Evolutionary conservation across 2,329 filamentous ascomycete genomes (phyloP).

Genomic region (Pestalotiopsis sp.): DNA sequence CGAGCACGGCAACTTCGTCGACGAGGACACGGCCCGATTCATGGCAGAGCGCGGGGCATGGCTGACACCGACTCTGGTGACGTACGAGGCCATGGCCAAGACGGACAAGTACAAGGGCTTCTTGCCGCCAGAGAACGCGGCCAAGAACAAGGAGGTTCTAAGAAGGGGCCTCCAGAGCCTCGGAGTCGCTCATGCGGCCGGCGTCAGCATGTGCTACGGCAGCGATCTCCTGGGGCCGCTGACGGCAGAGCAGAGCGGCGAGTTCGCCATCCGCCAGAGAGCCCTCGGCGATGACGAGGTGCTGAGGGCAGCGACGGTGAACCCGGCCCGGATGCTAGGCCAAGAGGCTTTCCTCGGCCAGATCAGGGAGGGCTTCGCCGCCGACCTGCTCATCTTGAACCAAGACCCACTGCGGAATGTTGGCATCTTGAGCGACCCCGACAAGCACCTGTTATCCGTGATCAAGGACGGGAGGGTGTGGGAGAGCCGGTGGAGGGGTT

Average conservation of each 20-base stretch:
- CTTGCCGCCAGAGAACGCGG: constrained; percentile 33
- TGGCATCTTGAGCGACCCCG: constrained; percentile 46
- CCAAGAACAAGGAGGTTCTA: constrained; percentile 13
- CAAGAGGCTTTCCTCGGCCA: constrained; percentile 48
- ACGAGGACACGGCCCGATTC: constrained; percentile 36
- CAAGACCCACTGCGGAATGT: constrained; percentile 57
- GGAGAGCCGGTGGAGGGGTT: constrained; percentile 12
- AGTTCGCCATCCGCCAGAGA: constrained; percentile 30
- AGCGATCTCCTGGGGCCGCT: constrained; percentile 32
- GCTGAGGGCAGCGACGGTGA: constrained; percentile 38
- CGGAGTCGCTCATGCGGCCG: background rate
- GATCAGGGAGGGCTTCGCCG: constrained; percentile 48
- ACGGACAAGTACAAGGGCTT: constrained; percentile 37
- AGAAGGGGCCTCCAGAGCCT: constrained; percentile 1
- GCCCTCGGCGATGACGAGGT: constrained; percentile 24
- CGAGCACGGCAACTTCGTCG: constrained; percentile 38
- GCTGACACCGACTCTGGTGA: constrained; percentile 50
- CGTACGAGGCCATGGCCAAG: constrained; percentile 44
- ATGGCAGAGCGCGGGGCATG: constrained; percentile 46
- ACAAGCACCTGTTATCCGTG: constrained; percentile 48
- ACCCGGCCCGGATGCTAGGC: constrained; percentile 49
- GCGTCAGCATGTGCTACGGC: constrained; percentile 12
- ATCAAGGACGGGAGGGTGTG: constrained; percentile 55
- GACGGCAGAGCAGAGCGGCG: constrained; percentile 30
- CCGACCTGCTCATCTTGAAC: constrained; percentile 54